These are phyloP conservation scores for Pseudogymnoascus sp. DNA, from an alignment of 2,329 filamentous ascomycete genomes.

Conservation along the genomic window DNA sequence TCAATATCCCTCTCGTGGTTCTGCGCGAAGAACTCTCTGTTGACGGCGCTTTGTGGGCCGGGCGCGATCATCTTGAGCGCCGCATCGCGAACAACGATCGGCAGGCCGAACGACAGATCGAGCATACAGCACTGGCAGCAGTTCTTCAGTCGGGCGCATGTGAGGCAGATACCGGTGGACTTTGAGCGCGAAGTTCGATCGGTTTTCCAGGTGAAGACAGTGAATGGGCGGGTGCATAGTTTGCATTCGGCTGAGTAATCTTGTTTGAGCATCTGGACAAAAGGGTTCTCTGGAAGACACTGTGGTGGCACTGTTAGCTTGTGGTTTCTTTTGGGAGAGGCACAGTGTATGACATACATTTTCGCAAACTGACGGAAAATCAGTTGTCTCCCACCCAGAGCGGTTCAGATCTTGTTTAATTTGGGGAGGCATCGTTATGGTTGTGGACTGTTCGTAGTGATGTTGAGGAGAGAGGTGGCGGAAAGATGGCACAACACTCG, in stretches of 20 bases:
- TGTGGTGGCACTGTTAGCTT: slow-evolving; percentile 32
- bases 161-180: slow-evolving; percentile 90
- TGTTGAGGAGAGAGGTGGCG: background rate
- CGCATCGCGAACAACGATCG: slow-evolving; percentile 90
- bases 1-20: slow-evolving; percentile 95
- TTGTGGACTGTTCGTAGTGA: background rate
- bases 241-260: slow-evolving; percentile 74
- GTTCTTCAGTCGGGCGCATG: slow-evolving; percentile 94
- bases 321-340: background rate
- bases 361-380: slow-evolving; percentile 70
- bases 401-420: slow-evolving; percentile 96
- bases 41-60: slow-evolving; percentile 84
- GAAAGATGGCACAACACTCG: background rate
- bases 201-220: slow-evolving; percentile 89
- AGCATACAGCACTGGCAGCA: slow-evolving; percentile 99
- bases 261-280: slow-evolving; percentile 98
- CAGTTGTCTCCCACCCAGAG: slow-evolving; percentile 90
- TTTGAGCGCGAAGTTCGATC: slow-evolving; percentile 88
- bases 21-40: slow-evolving; percentile 95
- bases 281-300: slow-evolving; percentile 92
- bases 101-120: slow-evolving; percentile 89
- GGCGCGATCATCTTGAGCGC: slow-evolving; percentile 97
- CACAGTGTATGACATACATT: background rate
- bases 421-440: slow-evolving; percentile 66
- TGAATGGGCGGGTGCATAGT: slow-evolving; percentile 88